Evolutionary conservation across 169 alveolate genomes (phyloP), one percentile per base, ranked within the genome.

Genomic region (Plasmodium inui): DNA sequence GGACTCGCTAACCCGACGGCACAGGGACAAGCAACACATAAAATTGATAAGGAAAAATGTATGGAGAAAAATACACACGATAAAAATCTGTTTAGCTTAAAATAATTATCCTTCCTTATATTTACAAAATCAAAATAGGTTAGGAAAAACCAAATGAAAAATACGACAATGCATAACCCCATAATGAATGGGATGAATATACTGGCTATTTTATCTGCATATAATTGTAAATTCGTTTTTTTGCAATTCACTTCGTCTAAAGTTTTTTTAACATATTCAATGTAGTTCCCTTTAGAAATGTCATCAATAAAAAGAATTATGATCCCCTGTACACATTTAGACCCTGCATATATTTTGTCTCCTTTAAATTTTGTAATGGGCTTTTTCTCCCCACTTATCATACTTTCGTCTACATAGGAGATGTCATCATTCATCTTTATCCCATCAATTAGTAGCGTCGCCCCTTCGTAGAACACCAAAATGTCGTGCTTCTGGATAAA

Each of bases 1-100:
- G 94, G 94, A 44, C 94, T 88, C 46, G 94, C 94, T 44, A 88
- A 50, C n/a, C 94, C 89, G 1, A 88, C 94, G n/a, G 94, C 94
- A 88, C 94, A 88, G 22, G 94, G 94, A 32, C 94, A 88, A 22
- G 94, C 94, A 30, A 88, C 94, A 79, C 94, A 88, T 78, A 88
- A 88, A 44, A 88, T 79, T 22, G 94, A 88, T 78, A 88, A 78
- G n/a, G 94, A 88, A 55, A 88, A 88, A 76, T 88, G 94, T 26
- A 88, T 67, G 14, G 94, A 88, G 70, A 88, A 88, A 57, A 88
- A 79, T 2, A 88, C 34, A 88, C 94, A 88, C 17, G 94, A 76
- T 72, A 88, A 61, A 55, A 88, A 72, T 22, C 41, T 78, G 57
- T 57, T 88, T 57, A 88, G 30, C 67, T 88, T 88, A 78, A 88